Conservation (phyloP, 345 rosid species). For the Cardamine chenopodiifolia region DNA sequence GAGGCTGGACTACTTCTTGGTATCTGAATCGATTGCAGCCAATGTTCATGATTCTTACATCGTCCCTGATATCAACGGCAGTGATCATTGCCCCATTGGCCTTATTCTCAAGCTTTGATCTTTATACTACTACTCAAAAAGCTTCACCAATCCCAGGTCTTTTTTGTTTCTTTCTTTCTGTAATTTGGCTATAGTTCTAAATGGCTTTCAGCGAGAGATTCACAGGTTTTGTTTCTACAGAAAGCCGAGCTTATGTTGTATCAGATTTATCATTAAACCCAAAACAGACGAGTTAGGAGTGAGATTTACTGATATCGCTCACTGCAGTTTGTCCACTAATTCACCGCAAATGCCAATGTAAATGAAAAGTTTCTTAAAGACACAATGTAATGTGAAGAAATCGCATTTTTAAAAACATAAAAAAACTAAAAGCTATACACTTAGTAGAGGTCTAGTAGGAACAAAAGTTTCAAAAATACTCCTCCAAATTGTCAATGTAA, state of each 20-base stretch:
- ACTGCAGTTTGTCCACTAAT: too few relatives aligned
- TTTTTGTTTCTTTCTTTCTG: not conserved
- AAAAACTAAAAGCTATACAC: too few relatives aligned
- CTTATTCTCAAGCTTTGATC: constrained; percentile 65
- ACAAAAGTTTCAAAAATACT: too few relatives aligned
- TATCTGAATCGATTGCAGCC: constrained; percentile 74
- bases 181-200: not conserved
- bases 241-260: not conserved
- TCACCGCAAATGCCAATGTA: too few relatives aligned
- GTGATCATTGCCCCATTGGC: constrained; percentile 94
- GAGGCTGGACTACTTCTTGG: constrained; percentile 97
- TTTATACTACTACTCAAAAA: not conserved
- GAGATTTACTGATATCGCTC: not conserved
- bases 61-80: constrained; percentile 79
- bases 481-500: too few relatives aligned
- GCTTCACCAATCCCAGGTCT: not conserved
- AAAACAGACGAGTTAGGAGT: not conserved
- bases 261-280: not conserved
- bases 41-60: constrained; percentile 85
- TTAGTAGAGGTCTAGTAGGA: too few relatives aligned
- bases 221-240: not conserved
- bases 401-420: too few relatives aligned
- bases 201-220: constrained; percentile 5
- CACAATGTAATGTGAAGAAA: too few relatives aligned
- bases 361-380: too few relatives aligned